Evolutionary conservation across 352 stramenopile genomes (phyloP).

Genomic region (Blastocystis sp.): DNA sequence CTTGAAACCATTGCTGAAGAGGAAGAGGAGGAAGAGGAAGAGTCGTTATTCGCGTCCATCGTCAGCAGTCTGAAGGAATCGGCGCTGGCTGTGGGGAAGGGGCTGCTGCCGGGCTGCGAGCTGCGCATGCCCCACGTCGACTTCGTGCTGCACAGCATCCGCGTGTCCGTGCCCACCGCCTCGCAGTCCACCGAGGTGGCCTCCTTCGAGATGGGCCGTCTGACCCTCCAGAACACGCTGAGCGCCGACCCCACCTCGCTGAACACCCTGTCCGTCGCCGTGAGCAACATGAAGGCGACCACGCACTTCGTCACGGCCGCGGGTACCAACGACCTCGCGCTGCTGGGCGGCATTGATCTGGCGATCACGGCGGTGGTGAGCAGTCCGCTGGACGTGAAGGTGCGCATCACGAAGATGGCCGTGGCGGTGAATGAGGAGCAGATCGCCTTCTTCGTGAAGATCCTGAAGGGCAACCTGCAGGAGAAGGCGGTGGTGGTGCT

Average conservation of each 20-base stretch:
- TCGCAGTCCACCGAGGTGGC: slow-evolving; percentile 16
- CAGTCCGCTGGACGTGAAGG: slow-evolving; percentile 19
- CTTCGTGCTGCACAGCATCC: slow-evolving; percentile 52
- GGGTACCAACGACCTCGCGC: background rate
- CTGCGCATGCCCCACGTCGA: slow-evolving; percentile 20
- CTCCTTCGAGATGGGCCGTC: slow-evolving; percentile 36
- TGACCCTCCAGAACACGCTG: slow-evolving; percentile 21
- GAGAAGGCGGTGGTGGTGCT: slow-evolving; percentile 37
- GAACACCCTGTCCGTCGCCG: slow-evolving; percentile 14
- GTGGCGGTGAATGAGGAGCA: slow-evolving; percentile 49
- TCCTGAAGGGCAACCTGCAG: slow-evolving; percentile 39
- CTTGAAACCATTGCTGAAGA: background rate
- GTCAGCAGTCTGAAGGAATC: background rate
- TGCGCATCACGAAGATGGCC: slow-evolving; percentile 56
- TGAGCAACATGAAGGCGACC: slow-evolving; percentile 34
- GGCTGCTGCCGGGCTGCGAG: background rate
- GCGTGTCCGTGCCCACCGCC: background rate
- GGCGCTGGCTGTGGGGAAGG: slow-evolving; percentile 4
- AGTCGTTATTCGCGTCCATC: background rate
- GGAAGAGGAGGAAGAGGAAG: background rate
- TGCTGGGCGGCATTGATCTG: slow-evolving; percentile 55
- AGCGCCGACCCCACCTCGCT: background rate
- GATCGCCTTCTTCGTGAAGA: slow-evolving; percentile 19
- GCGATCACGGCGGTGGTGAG: background rate
- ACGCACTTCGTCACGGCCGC: background rate